A percentile compares a stretch with the other conserved stretches of the same genome.
These are phyloP conservation scores for Boehmeria nivea DNA, from an alignment of 306 rosid genomes.

Conservation along the genomic window DNA sequence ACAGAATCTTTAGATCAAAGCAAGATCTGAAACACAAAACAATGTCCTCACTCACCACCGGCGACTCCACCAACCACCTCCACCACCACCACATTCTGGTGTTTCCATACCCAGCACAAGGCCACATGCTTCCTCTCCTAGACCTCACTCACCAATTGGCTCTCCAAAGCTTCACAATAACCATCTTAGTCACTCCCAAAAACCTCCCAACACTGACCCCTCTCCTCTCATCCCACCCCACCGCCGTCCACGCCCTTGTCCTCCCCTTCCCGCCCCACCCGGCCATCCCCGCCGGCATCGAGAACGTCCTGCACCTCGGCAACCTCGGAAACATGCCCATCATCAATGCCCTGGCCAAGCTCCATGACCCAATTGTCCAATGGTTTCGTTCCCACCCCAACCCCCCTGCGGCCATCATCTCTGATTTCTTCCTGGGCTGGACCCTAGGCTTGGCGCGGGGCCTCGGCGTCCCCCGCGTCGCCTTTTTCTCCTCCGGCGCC, in stretches of 20 bases:
- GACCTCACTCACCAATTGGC: slow-evolving; percentile 38
- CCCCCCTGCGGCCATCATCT: neutral
- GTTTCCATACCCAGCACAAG: slow-evolving; percentile 65
- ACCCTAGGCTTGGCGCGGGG: neutral
- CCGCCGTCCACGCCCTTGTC: neutral
- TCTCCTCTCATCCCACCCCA: neutral
- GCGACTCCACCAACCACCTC: no score
- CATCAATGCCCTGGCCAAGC: slow-evolving; percentile 21
- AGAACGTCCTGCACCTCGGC: slow-evolving; percentile 43
- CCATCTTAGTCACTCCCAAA: neutral
- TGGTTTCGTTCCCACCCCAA: slow-evolving; percentile 28
- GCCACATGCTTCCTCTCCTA: slow-evolving; percentile 50
- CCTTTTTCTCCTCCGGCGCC: slow-evolving; percentile 18
- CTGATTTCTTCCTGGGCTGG: neutral
- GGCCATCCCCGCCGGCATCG: slow-evolving; percentile 31
- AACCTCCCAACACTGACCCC: neutral
- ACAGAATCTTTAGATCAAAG: no score
- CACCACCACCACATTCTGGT: slow-evolving; percentile 35
- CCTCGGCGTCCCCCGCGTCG: neutral
- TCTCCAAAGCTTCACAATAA: neutral
- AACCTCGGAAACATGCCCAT: slow-evolving; percentile 33
- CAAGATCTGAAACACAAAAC: no score
- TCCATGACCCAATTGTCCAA: slow-evolving; percentile 19
- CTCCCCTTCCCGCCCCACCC: slow-evolving; percentile 65
- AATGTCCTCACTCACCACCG: no score